phyloP scores from a whole-genome alignment of 176 grass and related monocot genomes.

The Phyllostachys edulis region DNA sequence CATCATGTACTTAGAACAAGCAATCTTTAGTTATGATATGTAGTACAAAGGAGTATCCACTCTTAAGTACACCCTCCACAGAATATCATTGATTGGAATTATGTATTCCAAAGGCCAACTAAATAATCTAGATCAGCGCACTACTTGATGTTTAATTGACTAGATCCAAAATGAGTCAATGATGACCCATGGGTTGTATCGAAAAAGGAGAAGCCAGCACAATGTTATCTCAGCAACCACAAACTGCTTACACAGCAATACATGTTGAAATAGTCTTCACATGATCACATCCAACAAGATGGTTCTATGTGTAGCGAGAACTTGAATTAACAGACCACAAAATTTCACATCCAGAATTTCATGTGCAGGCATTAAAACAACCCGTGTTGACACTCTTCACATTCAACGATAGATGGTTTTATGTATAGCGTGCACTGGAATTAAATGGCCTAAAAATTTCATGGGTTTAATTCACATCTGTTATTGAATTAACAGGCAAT shows the following conservation, averaged over 20 bases:
- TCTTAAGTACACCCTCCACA: not conserved
- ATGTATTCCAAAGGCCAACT: not conserved
- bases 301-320: not conserved
- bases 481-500: not conserved
- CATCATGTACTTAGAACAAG: slow-evolving; percentile 8
- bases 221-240: not conserved
- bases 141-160: not conserved
- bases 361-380: not conserved
- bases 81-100: not conserved
- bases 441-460: not conserved
- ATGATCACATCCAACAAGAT: not conserved
- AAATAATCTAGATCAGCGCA: not conserved
- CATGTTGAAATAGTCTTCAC: not conserved
- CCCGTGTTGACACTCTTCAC: too few relatives aligned
- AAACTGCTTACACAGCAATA: slow-evolving; percentile 2
- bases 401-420: not conserved
- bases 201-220: not conserved
- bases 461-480: too few relatives aligned
- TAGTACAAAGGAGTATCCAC: not conserved
- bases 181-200: not conserved
- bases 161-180: not conserved
- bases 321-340: not conserved
- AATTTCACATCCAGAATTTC: not conserved
- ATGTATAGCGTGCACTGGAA: not conserved
- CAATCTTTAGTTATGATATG: not conserved